A percentile compares a stretch with the other conserved stretches of the same genome.
These are phyloP conservation scores for Paecilomyces dactylethromorphus DNA, from an alignment of 2,329 filamentous ascomycete species.

Conservation along the genomic window DNA sequence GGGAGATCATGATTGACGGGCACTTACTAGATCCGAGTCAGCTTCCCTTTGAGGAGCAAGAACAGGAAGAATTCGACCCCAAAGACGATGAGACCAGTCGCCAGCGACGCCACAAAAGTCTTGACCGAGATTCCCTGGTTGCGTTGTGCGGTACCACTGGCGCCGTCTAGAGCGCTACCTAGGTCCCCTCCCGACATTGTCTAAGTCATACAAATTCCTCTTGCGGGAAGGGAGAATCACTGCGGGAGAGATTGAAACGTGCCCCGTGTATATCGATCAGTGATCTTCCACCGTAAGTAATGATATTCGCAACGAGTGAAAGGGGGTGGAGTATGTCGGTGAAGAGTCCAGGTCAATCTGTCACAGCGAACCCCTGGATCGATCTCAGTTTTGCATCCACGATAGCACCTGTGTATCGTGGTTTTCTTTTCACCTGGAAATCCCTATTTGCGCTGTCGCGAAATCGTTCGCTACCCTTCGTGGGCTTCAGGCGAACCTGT, in stretches of 20 bases:
- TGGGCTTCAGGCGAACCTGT: neutral
- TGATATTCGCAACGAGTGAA: neutral
- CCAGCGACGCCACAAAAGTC: conserved; percentile 61
- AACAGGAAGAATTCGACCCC: conserved; percentile 62
- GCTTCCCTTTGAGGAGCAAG: conserved; percentile 66
- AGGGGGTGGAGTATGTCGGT: too few relatives aligned
- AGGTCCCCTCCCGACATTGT: conserved; percentile 16
- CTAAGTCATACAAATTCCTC: neutral
- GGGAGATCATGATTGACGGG: neutral
- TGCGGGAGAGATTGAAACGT: neutral
- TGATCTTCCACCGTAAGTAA: neutral
- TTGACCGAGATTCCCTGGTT: conserved; percentile 29
- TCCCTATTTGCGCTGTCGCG: too few relatives aligned
- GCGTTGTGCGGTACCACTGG: conserved; percentile 28
- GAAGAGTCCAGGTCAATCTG: too few relatives aligned
- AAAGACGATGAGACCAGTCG: conserved; percentile 57
- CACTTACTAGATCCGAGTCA: conserved; percentile 75
- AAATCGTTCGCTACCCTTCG: too few relatives aligned
- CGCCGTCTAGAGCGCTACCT: conserved; percentile 27
- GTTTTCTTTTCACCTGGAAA: too few relatives aligned
- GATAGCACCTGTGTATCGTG: too few relatives aligned
- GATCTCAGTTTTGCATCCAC: too few relatives aligned
- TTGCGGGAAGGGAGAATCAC: neutral
- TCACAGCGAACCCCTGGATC: too few relatives aligned
- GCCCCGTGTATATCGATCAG: neutral